Evolutionary conservation across 352 stramenopile genomes (phyloP).

Genomic region (Globisporangium camurandrum): DNA sequence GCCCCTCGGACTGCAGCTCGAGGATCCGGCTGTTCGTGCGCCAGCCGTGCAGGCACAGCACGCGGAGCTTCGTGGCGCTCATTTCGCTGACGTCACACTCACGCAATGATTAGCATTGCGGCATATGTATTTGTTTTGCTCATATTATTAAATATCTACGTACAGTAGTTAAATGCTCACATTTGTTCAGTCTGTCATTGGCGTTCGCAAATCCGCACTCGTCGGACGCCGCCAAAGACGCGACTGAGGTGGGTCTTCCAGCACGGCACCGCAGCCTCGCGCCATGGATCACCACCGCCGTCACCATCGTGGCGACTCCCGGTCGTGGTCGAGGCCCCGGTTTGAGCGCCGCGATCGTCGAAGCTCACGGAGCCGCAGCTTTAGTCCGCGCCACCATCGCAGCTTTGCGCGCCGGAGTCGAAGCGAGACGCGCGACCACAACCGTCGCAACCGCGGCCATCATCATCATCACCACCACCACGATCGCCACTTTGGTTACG

Average conservation of each 20-base stretch:
- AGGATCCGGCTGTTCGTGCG: slow-evolving; percentile 67
- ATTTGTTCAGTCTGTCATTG: too few species aligned
- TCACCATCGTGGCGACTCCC: background rate
- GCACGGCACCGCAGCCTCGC: too few species aligned
- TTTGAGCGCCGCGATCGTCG: background rate
- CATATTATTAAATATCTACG: too few species aligned
- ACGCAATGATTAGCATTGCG: too few species aligned
- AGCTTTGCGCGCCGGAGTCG: slow-evolving; percentile 3
- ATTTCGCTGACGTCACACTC: background rate
- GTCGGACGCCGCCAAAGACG: too few species aligned
- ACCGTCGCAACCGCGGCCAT: slow-evolving; percentile 1
- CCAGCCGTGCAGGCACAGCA: slow-evolving; percentile 77
- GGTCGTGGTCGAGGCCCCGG: background rate
- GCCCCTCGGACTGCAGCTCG: slow-evolving; percentile 40
- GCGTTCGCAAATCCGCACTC: too few species aligned
- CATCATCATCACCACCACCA: background rate
- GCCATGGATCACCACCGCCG: background rate
- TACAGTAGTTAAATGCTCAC: too few species aligned
- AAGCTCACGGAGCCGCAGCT: background rate
- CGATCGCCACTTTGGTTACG: background rate
- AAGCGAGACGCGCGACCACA: too few species aligned
- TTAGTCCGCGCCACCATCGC: too few species aligned
- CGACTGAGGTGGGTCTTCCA: too few species aligned
- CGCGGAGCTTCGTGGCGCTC: slow-evolving; percentile 34
- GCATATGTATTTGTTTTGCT: too few species aligned